phyloP scores from a whole-genome alignment of 2,329 filamentous ascomycete genomes.

The Aureobasidium sp. region DNA sequence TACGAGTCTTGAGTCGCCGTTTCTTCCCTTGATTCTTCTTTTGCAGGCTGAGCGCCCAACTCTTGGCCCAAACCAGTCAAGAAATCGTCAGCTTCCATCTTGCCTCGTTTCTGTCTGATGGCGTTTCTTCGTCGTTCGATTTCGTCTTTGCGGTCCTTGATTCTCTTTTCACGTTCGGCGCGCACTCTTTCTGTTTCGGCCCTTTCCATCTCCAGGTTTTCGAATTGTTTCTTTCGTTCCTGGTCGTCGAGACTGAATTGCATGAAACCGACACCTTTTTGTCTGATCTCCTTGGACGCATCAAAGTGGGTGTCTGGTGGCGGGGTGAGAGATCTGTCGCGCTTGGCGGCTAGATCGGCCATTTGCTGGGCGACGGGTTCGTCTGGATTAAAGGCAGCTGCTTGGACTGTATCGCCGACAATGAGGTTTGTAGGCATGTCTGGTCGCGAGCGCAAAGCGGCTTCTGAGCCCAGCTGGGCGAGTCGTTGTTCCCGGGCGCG shows the following conservation, averaged over 20 bases:
- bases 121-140: slow-evolving; percentile 52
- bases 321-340: slow-evolving; percentile 73
- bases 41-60: slow-evolving; percentile 20
- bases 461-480: slow-evolving; percentile 48
- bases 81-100: slow-evolving; percentile 66
- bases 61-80: slow-evolving; percentile 50
- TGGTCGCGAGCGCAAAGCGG: slow-evolving; percentile 53
- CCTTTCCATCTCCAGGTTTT: slow-evolving; percentile 59
- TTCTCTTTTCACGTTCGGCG: slow-evolving; percentile 49
- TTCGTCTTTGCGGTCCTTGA: slow-evolving; percentile 52
- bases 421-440: slow-evolving; percentile 65
- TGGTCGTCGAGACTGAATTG: slow-evolving; percentile 74
- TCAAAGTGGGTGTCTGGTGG: slow-evolving; percentile 81
- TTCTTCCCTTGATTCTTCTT: not conserved
- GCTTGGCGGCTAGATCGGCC: slow-evolving; percentile 67
- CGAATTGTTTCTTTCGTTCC: slow-evolving; percentile 66
- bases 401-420: slow-evolving; percentile 78
- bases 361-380: slow-evolving; percentile 59
- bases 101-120: slow-evolving; percentile 49
- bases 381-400: slow-evolving; percentile 72
- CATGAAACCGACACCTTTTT: slow-evolving; percentile 87
- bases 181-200: slow-evolving; percentile 61
- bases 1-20: not conserved
- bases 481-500: slow-evolving; percentile 57
- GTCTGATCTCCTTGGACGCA: slow-evolving; percentile 72